These are phyloP conservation scores for Naganishia albida DNA, from an alignment of 1,284 basidiomycete species.

Conservation along the genomic window DNA sequence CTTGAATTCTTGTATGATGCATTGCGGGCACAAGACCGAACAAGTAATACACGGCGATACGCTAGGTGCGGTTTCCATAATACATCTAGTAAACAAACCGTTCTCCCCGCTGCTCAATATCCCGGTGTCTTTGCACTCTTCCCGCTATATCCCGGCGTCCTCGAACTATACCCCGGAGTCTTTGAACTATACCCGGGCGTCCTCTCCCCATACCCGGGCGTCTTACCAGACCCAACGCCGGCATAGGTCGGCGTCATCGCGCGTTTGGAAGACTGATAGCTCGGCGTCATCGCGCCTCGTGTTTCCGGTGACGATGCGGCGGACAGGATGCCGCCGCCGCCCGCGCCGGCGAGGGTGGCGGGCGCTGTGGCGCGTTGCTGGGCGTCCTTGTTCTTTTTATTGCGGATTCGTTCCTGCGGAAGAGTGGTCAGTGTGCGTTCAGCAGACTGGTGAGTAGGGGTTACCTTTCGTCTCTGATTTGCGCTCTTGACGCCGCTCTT, in stretches of 20 bases:
- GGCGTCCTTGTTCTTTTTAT: slow-evolving; percentile 26
- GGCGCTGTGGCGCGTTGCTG: slow-evolving; percentile 21
- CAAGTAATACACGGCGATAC: background rate
- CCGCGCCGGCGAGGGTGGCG: slow-evolving; percentile 2
- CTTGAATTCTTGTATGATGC: background rate
- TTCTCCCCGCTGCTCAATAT: background rate
- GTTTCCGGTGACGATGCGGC: slow-evolving; percentile 18
- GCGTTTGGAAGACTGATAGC: slow-evolving; percentile 13
- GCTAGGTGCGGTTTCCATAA: background rate
- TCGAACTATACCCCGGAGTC: slow-evolving; percentile 11
- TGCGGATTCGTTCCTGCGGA: slow-evolving; percentile 21
- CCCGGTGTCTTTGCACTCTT: slow-evolving; percentile 11
- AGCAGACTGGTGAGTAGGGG: background rate
- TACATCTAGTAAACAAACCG: background rate
- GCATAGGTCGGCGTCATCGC: slow-evolving; percentile 23
- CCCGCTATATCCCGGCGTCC: background rate
- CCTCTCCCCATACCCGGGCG: slow-evolving; percentile 7
- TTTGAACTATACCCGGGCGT: slow-evolving; percentile 13
- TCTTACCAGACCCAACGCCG: background rate
- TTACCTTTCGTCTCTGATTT: slow-evolving; percentile 27
- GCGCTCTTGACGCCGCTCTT: slow-evolving; percentile 27
- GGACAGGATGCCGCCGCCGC: slow-evolving; percentile 5
- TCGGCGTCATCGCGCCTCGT: slow-evolving; percentile 19
- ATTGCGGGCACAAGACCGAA: background rate
- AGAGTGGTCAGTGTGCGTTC: background rate